phyloP scores from a whole-genome alignment of 164 flowering plant genomes.

The Umbellularia californica region DNA sequence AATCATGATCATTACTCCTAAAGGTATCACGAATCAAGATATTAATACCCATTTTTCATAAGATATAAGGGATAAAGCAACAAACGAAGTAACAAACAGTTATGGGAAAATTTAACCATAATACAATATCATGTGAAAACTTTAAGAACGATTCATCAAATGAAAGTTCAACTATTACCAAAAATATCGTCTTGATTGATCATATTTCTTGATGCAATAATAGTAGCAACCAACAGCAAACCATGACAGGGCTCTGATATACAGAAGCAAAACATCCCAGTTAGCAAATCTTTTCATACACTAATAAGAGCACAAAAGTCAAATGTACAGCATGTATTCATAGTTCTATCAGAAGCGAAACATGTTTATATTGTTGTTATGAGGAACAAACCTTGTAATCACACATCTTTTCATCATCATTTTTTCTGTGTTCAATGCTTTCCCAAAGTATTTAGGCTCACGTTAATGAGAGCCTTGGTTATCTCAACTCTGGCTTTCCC shows the following conservation, averaged over 20 bases:
- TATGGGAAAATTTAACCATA: background rate
- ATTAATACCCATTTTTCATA: background rate
- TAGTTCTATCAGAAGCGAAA: background rate
- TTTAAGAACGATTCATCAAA: background rate
- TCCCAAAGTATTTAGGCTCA: background rate
- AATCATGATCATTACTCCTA: too few relatives aligned
- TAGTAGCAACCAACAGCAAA: constrained; percentile 99
- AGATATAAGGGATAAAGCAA: background rate
- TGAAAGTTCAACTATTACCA: constrained; percentile 40
- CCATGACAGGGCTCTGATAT: constrained; percentile 87
- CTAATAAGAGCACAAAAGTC: constrained; percentile 1
- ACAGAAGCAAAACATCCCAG: constrained; percentile 1
- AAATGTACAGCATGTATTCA: background rate
- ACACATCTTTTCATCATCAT: background rate
- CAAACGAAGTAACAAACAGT: too few relatives aligned
- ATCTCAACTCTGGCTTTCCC: background rate
- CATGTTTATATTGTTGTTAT: background rate
- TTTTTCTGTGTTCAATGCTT: background rate
- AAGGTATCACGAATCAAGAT: too few relatives aligned
- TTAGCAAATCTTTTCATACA: constrained; percentile 7
- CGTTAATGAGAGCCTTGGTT: background rate
- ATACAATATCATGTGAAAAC: background rate
- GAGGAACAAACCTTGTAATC: background rate
- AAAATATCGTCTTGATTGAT: constrained; percentile 82
- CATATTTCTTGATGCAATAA: constrained; percentile 88